Percentiles rank a stretch among this genome's conserved stretches.
phyloP scores from a whole-genome alignment of 495 filamentous ascomycete species.

The Hypoxylon cercidicola region DNA sequence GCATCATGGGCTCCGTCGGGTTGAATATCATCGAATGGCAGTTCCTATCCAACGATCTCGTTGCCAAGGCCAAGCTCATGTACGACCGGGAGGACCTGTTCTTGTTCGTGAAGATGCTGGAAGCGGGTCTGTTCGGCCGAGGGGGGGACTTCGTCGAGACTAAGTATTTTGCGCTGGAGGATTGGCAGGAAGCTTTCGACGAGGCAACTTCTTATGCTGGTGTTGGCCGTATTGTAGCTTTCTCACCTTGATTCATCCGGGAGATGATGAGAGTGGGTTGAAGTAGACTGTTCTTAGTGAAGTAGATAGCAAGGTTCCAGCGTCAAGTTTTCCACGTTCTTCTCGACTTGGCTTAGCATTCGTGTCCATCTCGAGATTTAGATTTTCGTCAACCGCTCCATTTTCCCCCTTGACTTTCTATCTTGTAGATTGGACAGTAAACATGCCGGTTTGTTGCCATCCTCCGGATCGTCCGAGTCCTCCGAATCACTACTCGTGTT shows the following conservation, averaged over 20 bases:
- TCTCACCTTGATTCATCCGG: neutral
- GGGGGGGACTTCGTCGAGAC: constrained; percentile 39
- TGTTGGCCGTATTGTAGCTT: constrained; percentile 34
- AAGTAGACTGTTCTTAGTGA: too few relatives aligned
- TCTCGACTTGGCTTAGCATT: too few relatives aligned
- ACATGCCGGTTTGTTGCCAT: too few relatives aligned
- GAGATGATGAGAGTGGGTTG: too few relatives aligned
- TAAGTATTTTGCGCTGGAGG: constrained; percentile 36
- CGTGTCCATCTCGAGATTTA: too few relatives aligned
- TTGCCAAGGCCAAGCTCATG: constrained; percentile 51
- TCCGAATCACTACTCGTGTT: too few relatives aligned
- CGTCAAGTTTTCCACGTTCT: too few relatives aligned
- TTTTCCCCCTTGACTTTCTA: too few relatives aligned
- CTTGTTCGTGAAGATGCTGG: constrained; percentile 41
- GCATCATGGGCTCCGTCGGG: constrained; percentile 18
- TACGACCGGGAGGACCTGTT: constrained; percentile 42
- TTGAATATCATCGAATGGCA: constrained; percentile 13
- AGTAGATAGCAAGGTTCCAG: too few relatives aligned
- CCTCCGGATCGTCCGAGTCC: too few relatives aligned
- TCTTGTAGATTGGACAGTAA: too few relatives aligned
- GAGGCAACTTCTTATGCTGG: constrained; percentile 34
- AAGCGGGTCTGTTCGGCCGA: constrained; percentile 39
- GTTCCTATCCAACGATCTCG: constrained; percentile 40
- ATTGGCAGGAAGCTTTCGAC: constrained; percentile 42
- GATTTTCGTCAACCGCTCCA: too few relatives aligned